Percentiles rank a stretch among this genome's conserved stretches.
Conservation (phyloP, 495 filamentous ascomycete genomes). For the Melanomma pulvis-pyrius region DNA sequence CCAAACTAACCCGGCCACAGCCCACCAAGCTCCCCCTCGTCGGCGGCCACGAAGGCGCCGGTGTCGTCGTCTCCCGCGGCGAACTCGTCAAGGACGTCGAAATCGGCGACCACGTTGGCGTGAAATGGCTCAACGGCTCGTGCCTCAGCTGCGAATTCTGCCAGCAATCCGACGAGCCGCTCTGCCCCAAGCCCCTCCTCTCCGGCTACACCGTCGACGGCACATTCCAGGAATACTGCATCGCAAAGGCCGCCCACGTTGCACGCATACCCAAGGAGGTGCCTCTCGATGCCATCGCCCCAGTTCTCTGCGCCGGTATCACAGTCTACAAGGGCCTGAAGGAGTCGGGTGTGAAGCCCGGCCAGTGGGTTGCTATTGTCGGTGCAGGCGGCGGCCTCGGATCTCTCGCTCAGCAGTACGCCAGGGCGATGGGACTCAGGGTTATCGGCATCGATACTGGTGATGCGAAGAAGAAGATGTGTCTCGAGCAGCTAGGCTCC, state of each 20-base stretch:
- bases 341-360: slow-evolving; percentile 72
- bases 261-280: slow-evolving; percentile 76
- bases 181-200: slow-evolving; percentile 71
- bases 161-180: slow-evolving; percentile 71
- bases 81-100: slow-evolving; percentile 70
- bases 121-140: slow-evolving; percentile 90
- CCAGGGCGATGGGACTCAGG: slow-evolving; percentile 82
- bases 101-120: slow-evolving; percentile 74
- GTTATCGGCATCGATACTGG: slow-evolving; percentile 79
- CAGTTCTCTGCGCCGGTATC: slow-evolving; percentile 84
- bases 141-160: slow-evolving; percentile 82
- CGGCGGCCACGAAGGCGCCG: slow-evolving; percentile 90
- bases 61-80: slow-evolving; percentile 79
- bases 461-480: slow-evolving; percentile 74
- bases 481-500: slow-evolving; percentile 65
- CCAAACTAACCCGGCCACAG: slow-evolving; percentile 8
- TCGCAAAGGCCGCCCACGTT: slow-evolving; percentile 82
- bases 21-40: slow-evolving; percentile 78
- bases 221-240: slow-evolving; percentile 87
- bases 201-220: slow-evolving; percentile 93
- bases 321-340: slow-evolving; percentile 94
- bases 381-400: slow-evolving; percentile 89
- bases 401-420: slow-evolving; percentile 81
- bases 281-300: slow-evolving; percentile 75
- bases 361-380: slow-evolving; percentile 81